Evolutionary conservation across 345 rosid species (phyloP).

Genomic region (Populus euphratica): DNA sequence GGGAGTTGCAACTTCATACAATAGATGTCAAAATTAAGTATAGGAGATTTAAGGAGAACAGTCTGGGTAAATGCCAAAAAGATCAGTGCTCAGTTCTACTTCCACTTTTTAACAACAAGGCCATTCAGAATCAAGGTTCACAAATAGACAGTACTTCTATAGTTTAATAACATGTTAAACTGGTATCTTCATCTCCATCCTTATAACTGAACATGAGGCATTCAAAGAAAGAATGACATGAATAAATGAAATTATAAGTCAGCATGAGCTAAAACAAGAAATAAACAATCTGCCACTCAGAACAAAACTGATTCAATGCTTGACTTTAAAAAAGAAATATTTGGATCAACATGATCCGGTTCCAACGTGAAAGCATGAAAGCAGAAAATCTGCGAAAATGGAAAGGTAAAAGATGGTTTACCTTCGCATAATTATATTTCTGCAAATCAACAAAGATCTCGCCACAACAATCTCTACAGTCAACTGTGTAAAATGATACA

Average conservation of each 20-base stretch:
- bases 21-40: not conserved
- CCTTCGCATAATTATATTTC: conserved; percentile 58
- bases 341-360: not conserved
- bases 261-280: not conserved
- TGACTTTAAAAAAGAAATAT: not conserved
- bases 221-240: not conserved
- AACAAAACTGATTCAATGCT: not conserved
- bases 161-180: not conserved
- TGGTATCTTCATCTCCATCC: not conserved
- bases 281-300: not conserved
- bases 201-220: not conserved
- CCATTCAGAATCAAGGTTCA: not conserved
- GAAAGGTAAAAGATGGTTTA: conserved; percentile 3
- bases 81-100: not conserved
- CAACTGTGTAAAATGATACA: conserved; percentile 76
- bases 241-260: not conserved
- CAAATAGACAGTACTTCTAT: not conserved
- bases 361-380: not conserved
- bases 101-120: conserved; percentile 1
- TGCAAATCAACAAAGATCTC: conserved; percentile 89
- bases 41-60: not conserved
- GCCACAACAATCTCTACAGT: conserved; percentile 78
- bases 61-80: not conserved
- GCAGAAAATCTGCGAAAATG: not conserved
- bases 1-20: not conserved